Base-by-base conservation (phyloP, 768 basidiomycete genomes). In the Cubamyces lactineus region DNA sequence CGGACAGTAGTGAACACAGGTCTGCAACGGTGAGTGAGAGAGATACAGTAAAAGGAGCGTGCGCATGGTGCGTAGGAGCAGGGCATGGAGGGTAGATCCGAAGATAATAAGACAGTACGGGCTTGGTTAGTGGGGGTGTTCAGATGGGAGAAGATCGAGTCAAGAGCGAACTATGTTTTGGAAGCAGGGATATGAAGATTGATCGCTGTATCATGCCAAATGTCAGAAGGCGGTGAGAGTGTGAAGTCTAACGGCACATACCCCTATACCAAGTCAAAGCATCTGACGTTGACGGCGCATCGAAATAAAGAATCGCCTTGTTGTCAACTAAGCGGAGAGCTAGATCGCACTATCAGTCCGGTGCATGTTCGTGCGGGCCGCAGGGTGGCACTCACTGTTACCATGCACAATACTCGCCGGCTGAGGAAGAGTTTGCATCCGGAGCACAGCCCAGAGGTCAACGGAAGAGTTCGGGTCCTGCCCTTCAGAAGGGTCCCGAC, bases 361-460 rank as follows among this genome's bases (percentile, higher is more conserved):
- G 45, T n/a, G 38, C 16, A 50, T n/a, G 21, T 24, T 30, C 6
- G 8, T n/a, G 15, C 24, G 38, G 1, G 9, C 12, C 34, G 21
- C 38, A 19, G 23, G 42, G 53, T 57, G 21, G 59, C 45, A 66
- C 77, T 65, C 71, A 91, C 92, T 85, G 72, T 91, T 94, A 43
- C 91, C 92, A 72, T 94, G 89, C 24, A 93, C 90, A 59, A 95
- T 91, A 66, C 89, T 93, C 17, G 92, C 94, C 5, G 92, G 94
- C 69, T 95, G 92, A 5, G 89, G 88, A 46, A 94, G 72, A 0
- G 95, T 96, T 74, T 96, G 94, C 94, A 99, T 94, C 45, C 96
- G 83, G 62, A 98, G 77, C 34, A 98, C 96, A 38, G 95, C 95
- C 90, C 94, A 98, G n/a, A 98, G 80, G 71, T 98, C 96, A 30